Percentiles rank a stretch among this genome's conserved stretches.
phyloP scores from a whole-genome alignment of 1,139 yeast genomes.

The Yamadazyma aaseri region DNA sequence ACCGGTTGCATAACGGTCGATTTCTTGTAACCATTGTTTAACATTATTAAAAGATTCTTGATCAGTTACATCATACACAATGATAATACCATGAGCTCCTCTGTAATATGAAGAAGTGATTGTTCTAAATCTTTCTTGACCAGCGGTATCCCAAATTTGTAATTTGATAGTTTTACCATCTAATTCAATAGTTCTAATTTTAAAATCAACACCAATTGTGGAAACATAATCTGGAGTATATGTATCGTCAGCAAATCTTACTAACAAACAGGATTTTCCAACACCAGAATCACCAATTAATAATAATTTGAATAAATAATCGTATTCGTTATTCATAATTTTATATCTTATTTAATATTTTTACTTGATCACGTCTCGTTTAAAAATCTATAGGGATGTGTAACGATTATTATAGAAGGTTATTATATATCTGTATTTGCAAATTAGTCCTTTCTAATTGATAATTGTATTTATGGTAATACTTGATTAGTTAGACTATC shows the following conservation, averaged over 20 bases:
- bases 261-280: slow-evolving; percentile 91
- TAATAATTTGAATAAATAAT: slow-evolving; percentile 87
- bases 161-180: slow-evolving; percentile 97
- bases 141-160: slow-evolving; percentile 99
- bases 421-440: too few species aligned
- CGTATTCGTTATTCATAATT: slow-evolving; percentile 85
- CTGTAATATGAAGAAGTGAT: slow-evolving; percentile 97
- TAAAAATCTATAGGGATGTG: too few species aligned
- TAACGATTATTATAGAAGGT: too few species aligned
- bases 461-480: too few species aligned
- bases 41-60: slow-evolving; percentile 97
- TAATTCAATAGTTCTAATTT: slow-evolving; percentile 92
- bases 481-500: too few species aligned
- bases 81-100: slow-evolving; percentile 98
- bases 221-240: slow-evolving; percentile 96
- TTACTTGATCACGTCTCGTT: too few species aligned
- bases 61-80: slow-evolving; percentile 97
- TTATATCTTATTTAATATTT: too few species aligned
- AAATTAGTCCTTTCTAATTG: too few species aligned
- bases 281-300: slow-evolving; percentile 98
- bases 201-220: slow-evolving; percentile 97
- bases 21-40: slow-evolving; percentile 98
- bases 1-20: slow-evolving; percentile 96
- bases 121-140: slow-evolving; percentile 97
- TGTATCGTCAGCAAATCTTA: slow-evolving; percentile 96